Base-by-base conservation (phyloP, 352 stramenopile species). In the Globisporangium echinulatum region DNA sequence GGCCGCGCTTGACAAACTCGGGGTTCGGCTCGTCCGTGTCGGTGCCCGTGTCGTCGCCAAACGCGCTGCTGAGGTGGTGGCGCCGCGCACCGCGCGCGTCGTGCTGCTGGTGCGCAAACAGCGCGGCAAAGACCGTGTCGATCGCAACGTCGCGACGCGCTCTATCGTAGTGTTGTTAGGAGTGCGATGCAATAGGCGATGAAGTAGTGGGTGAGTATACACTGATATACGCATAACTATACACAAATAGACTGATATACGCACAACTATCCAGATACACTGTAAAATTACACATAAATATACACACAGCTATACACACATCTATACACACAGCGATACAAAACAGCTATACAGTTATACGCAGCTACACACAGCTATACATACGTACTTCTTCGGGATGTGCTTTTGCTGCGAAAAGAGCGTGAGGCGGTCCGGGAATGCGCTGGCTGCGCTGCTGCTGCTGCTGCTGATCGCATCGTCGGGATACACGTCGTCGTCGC, bases 21-120 rank as follows among this genome's bases (percentile, higher is more conserved):
- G 92, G 81, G 62, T 94, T 94, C 10, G 81, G 85, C 51, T 84
- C 77, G 58, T 94, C 83, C 13, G 75, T 90, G 56, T 91, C 81
- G 15, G 81, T 92, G 42, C 81, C 83, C 39, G 80, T 86, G 61
- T 89, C 78, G 47, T 93, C 78, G 36, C 79, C 80, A 57, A 90
- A 90, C 1, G 74, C 78, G 43, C 78, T 89, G 25, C 25, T 33
- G 25, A 33, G 25, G 25, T 33, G 25, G 25, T 33, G 25, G 25
- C 25, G 25, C 25, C 25, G 25, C 25, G 25, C 25, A 33, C 25
- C 25, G 65, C 13, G 69, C 46, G 19, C 67, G 17, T 52, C 52
- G 5, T 43, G 55, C 11, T 59, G 56, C 13, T 79, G 66, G 46
- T 75, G 74, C 14, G 68, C 63, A 48, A 94, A 94, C 1, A 94